Evolutionary conservation across 2,329 filamentous ascomycete genomes (phyloP).

Genomic region (Colletotrichum destructivum): DNA sequence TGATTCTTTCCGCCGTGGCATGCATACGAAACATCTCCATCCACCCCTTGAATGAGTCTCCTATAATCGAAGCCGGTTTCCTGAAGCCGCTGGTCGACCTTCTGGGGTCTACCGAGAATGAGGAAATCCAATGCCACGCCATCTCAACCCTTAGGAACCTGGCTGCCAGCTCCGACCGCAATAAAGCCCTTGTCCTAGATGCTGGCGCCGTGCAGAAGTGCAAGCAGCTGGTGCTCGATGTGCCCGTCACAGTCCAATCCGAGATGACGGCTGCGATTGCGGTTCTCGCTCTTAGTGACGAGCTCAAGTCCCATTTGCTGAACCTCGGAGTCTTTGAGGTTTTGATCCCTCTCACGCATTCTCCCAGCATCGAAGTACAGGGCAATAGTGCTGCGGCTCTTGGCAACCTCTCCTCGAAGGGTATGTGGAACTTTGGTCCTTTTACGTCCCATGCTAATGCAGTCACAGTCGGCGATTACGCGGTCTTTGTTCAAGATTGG

Average conservation of each 20-base stretch:
- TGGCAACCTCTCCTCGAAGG: slow-evolving; percentile 97
- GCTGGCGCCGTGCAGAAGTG: slow-evolving; percentile 98
- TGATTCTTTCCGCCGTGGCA: slow-evolving; percentile 96
- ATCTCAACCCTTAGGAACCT: slow-evolving; percentile 97
- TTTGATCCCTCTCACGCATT: slow-evolving; percentile 93
- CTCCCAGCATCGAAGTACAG: slow-evolving; percentile 96
- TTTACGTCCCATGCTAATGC: slow-evolving; percentile 35
- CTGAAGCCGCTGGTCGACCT: slow-evolving; percentile 93
- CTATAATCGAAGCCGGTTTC: slow-evolving; percentile 98
- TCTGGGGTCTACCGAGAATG: slow-evolving; percentile 94
- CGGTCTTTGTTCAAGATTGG: slow-evolving; percentile 96
- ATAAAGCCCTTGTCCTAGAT: slow-evolving; percentile 97
- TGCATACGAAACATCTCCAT: slow-evolving; percentile 99
- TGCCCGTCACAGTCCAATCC: slow-evolving; percentile 94
- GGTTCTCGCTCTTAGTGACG: slow-evolving; percentile 93
- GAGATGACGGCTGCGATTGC: slow-evolving; percentile 99
- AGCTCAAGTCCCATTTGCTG: slow-evolving; percentile 91
- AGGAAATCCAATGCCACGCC: slow-evolving; percentile 98
- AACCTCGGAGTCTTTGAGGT: slow-evolving; percentile 97
- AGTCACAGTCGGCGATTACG: slow-evolving; percentile 88
- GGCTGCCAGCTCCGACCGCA: slow-evolving; percentile 95
- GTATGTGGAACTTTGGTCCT: slow-evolving; percentile 63
- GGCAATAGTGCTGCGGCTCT: slow-evolving; percentile 97
- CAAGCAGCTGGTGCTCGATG: slow-evolving; percentile 94
- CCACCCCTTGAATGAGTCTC: slow-evolving; percentile 96